Percentiles rank a stretch among this genome's conserved stretches.
These are phyloP conservation scores for Suillus subluteus DNA, from an alignment of 768 basidiomycete genomes.

Conservation along the genomic window DNA sequence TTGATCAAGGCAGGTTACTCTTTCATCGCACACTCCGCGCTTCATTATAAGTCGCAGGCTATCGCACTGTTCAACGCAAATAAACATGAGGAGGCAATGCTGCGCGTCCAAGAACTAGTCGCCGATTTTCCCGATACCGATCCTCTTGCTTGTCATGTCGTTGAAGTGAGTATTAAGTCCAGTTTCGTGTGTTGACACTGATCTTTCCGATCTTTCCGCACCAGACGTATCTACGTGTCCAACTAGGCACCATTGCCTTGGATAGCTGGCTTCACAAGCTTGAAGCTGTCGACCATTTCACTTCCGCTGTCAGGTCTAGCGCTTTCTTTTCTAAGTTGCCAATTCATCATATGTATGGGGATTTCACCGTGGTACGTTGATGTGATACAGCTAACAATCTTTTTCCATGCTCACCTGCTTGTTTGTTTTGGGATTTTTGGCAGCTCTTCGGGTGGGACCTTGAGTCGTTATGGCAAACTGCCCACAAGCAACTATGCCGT, in stretches of 20 bases:
- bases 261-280: not conserved
- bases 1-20: not conserved
- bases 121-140: not conserved
- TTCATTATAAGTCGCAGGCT: not conserved
- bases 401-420: not conserved
- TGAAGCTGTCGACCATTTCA: not conserved
- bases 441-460: slow-evolving; percentile 1
- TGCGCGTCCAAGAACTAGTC: not conserved
- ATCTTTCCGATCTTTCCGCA: not conserved
- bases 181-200: not conserved
- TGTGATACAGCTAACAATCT: not conserved
- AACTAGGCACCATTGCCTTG: slow-evolving; percentile 2
- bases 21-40: not conserved
- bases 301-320: not conserved
- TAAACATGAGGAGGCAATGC: not conserved
- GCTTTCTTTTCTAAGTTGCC: not conserved
- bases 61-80: not conserved
- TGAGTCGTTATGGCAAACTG: not conserved
- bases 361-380: not conserved
- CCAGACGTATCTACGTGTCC: not conserved
- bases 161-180: not conserved
- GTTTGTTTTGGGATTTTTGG: not conserved
- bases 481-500: not conserved
- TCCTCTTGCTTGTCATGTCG: not conserved
- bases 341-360: not conserved